Conservation (phyloP, 2,329 filamentous ascomycete genomes). For the Coniochaeta prunicola region DNA sequence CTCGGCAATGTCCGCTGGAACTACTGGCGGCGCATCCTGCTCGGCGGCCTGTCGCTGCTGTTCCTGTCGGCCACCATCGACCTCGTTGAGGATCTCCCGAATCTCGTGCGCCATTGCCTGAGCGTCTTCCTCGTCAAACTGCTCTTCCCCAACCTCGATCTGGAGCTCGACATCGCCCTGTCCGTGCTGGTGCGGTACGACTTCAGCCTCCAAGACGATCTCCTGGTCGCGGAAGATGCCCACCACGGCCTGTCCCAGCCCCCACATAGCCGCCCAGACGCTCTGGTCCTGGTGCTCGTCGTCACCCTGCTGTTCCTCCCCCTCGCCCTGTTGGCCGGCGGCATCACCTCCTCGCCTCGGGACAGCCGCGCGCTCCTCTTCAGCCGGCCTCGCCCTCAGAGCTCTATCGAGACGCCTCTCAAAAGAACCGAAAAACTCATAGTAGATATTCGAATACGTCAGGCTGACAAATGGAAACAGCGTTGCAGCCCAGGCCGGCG, state of each 20-base stretch:
- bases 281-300: conserved; percentile 4
- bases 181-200: conserved; percentile 7
- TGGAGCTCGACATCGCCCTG: conserved; percentile 10
- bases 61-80: conserved; percentile 10
- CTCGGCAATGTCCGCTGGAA: conserved; percentile 6
- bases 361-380: conserved; percentile 10
- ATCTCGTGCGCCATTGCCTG: conserved; percentile 13
- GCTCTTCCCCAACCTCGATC: conserved; percentile 25
- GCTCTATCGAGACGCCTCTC: conserved; percentile 41
- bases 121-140: conserved; percentile 17
- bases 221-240: conserved; percentile 5
- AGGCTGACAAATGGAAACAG: conserved; percentile 37
- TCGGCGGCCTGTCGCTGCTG: neutral
- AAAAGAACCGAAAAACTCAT: conserved; percentile 35
- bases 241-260: conserved; percentile 7
- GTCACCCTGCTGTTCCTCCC: neutral
- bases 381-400: conserved; percentile 27
- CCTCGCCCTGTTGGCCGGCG: neutral
- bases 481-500: conserved; percentile 41
- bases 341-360: neutral
- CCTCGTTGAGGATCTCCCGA: conserved; percentile 14
- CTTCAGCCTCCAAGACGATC: conserved; percentile 5
- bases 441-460: conserved; percentile 37
- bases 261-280: conserved; percentile 5
- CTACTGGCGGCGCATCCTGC: neutral